These are phyloP conservation scores for Didymella arachidicola DNA, from an alignment of 2,329 filamentous ascomycete species.

Conservation along the genomic window DNA sequence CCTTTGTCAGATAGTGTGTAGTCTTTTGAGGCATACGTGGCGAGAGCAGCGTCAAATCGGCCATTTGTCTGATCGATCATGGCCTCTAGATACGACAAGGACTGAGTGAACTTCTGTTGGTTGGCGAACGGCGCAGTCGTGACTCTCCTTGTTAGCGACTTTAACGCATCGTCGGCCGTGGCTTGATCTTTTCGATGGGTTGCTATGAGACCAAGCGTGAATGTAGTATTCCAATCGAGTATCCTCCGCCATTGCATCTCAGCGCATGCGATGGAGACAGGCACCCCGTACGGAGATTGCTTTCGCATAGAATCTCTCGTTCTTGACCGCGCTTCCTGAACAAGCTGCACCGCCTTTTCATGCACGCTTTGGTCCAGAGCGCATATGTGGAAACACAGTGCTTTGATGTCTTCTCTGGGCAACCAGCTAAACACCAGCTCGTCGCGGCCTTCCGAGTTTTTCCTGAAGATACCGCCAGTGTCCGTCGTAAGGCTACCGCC, in stretches of 20 bases:
- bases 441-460: conserved; percentile 48
- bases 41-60: conserved; percentile 71
- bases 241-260: conserved; percentile 70
- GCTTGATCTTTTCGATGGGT: conserved; percentile 76
- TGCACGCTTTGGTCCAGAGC: conserved; percentile 64
- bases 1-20: conserved; percentile 61
- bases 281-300: conserved; percentile 26
- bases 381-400: conserved; percentile 66
- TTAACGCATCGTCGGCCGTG: conserved; percentile 44
- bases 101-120: conserved; percentile 56
- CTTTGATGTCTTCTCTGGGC: conserved; percentile 65
- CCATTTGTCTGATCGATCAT: conserved; percentile 80
- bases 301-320: conserved; percentile 49
- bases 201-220: conserved; percentile 74
- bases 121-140: conserved; percentile 54
- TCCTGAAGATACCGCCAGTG: conserved; percentile 56
- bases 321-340: conserved; percentile 64
- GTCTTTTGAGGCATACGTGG: conserved; percentile 68
- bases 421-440: conserved; percentile 67
- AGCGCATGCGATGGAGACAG: conserved; percentile 33
- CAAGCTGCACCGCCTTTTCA: conserved; percentile 63
- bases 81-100: conserved; percentile 76
- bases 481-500: conserved; percentile 48
- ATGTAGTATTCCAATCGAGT: conserved; percentile 72
- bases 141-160: conserved; percentile 35